These are phyloP conservation scores for Podospora bellae-mahoneyi DNA, from an alignment of 495 filamentous ascomycete genomes.

Conservation along the genomic window DNA sequence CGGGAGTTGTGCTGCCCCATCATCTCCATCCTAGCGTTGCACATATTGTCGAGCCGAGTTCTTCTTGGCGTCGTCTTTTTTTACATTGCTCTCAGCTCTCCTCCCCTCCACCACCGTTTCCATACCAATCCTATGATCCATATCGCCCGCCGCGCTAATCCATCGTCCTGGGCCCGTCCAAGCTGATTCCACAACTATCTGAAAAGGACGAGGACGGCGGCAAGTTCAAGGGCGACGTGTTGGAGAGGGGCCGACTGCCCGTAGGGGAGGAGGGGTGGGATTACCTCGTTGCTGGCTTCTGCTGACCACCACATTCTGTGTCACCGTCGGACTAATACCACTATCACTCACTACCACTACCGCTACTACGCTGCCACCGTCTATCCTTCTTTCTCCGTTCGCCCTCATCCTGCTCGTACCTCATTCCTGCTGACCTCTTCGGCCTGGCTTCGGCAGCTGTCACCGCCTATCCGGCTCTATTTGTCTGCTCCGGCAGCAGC, in stretches of 20 bases:
- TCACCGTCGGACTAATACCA: background rate
- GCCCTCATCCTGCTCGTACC: background rate
- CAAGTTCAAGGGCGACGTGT: no score
- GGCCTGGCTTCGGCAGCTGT: constrained; percentile 14
- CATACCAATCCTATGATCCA: background rate
- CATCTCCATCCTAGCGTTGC: no score
- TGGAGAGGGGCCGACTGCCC: background rate
- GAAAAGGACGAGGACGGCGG: background rate
- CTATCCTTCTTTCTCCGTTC: background rate
- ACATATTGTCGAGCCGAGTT: background rate
- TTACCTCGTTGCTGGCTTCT: background rate
- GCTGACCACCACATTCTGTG: background rate
- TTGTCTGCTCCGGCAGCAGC: background rate
- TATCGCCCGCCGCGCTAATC: background rate
- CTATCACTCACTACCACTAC: no score
- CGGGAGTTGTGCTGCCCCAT: background rate
- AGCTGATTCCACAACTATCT: background rate
- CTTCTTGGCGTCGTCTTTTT: background rate
- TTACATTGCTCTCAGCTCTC: background rate
- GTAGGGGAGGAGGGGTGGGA: background rate
- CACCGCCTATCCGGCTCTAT: constrained; percentile 13
- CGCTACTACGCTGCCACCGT: background rate
- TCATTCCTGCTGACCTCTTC: background rate
- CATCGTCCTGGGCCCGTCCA: background rate
- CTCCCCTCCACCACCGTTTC: background rate